These are phyloP conservation scores for Aspergillus latus DNA, from an alignment of 2,329 filamentous ascomycete species.

Conservation along the genomic window DNA sequence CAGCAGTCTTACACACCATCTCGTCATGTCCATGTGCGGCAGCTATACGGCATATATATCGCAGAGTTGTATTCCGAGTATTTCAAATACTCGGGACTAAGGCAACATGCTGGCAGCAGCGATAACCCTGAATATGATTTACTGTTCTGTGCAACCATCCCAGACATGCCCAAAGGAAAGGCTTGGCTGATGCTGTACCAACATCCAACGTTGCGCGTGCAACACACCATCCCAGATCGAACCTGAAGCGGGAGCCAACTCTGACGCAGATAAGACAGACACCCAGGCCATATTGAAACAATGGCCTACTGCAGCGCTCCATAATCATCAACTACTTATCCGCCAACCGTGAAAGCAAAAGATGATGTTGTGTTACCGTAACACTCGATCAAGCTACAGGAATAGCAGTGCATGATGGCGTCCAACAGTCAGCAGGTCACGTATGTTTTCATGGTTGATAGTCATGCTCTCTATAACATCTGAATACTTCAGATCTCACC, in stretches of 20 bases:
- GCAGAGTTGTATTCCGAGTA: background rate
- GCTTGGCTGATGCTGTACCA: background rate
- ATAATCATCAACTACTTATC: background rate
- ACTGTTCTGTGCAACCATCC: background rate
- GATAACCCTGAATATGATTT: background rate
- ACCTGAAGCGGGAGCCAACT: background rate
- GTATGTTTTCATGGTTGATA: no score
- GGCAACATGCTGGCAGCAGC: background rate
- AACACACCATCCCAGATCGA: background rate
- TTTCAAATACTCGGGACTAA: background rate
- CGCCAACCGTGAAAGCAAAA: background rate
- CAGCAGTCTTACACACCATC: no score
- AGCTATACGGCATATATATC: background rate
- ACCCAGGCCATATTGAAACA: background rate
- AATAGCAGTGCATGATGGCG: no score
- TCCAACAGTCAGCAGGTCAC: no score
- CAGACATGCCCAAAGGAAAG: background rate
- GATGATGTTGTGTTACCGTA: background rate
- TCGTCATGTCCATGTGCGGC: no score
- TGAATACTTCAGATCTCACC: no score
- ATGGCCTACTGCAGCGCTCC: background rate
- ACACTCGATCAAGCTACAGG: background rate
- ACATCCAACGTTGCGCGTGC: background rate
- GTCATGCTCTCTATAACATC: no score
- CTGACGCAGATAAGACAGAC: background rate